Conservation (phyloP, 345 rosid species). For the Crucihimalaya himalaica region DNA sequence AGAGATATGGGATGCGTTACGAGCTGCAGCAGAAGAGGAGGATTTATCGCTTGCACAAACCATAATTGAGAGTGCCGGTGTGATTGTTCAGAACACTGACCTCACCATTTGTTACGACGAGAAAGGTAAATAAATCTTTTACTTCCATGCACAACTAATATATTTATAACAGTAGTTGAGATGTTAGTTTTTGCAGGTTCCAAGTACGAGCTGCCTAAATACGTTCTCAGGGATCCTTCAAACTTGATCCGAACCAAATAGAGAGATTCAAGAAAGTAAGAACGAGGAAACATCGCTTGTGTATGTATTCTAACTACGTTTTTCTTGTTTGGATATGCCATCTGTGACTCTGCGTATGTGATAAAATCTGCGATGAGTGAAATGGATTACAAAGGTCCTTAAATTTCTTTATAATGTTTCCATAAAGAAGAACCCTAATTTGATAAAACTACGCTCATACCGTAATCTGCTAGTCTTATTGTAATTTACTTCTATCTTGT, state of each 20-base stretch:
- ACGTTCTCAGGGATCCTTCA: constrained; percentile 87
- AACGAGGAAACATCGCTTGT: constrained; percentile 14
- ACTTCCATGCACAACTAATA: not conserved
- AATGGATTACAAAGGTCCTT: constrained; percentile 19
- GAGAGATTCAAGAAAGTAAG: constrained; percentile 9
- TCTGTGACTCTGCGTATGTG: not conserved
- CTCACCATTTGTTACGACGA: constrained; percentile 83
- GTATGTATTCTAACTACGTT: not conserved
- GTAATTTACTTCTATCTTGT: constrained; percentile 1
- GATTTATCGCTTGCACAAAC: constrained; percentile 67
- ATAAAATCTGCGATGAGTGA: not conserved
- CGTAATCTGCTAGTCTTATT: not conserved
- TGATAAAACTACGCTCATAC: not conserved
- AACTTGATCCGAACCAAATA: constrained; percentile 59
- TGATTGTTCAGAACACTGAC: constrained; percentile 68
- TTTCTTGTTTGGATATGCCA: not conserved
- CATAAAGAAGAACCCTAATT: not conserved
- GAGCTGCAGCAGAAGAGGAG: constrained; percentile 76
- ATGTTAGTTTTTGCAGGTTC: constrained; percentile 58
- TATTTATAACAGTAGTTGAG: constrained; percentile 5
- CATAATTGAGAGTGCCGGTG: constrained; percentile 78
- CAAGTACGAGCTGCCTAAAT: constrained; percentile 87
- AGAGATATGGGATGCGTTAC: constrained; percentile 94
- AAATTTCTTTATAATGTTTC: not conserved
- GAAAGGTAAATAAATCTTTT: constrained; percentile 51